These are phyloP conservation scores for Durusdinium trenchii DNA, from an alignment of 73 alveolate genomes.

Conservation along the genomic window DNA sequence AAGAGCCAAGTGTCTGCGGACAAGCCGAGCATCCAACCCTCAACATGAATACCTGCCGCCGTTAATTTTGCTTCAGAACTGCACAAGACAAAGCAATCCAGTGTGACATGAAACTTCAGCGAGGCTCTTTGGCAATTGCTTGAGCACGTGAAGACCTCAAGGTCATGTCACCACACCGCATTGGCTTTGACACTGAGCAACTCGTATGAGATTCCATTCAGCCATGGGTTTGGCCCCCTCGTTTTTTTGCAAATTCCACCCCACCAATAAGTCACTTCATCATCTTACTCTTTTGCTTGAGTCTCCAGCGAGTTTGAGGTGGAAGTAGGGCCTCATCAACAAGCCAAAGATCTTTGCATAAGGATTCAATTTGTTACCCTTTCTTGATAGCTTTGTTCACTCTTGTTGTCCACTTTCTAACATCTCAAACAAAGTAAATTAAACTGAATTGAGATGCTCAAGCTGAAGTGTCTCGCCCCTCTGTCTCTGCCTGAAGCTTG, in stretches of 20 bases:
- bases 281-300: not conserved
- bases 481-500: not conserved
- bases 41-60: too few species aligned
- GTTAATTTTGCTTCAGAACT: too few species aligned
- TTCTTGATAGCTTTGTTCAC: not conserved
- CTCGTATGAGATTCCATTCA: too few species aligned
- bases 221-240: too few species aligned
- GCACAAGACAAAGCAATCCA: too few species aligned
- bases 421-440: not conserved
- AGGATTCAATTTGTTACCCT: not conserved
- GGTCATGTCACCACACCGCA: not conserved
- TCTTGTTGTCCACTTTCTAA: not conserved
- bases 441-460: too few species aligned
- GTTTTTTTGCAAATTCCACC: too few species aligned
- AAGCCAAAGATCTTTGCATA: not conserved
- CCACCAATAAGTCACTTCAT: not conserved
- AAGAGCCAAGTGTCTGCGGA: too few species aligned
- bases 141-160: slow-evolving; percentile 47
- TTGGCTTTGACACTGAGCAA: not conserved
- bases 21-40: too few species aligned
- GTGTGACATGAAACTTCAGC: not conserved
- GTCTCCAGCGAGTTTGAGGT: not conserved
- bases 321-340: not conserved
- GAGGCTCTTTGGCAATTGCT: slow-evolving; percentile 78
- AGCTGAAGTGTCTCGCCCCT: too few species aligned